A percentile compares a stretch with the other conserved stretches of the same genome.
Conservation (phyloP, 1,139 yeast genomes). For the Wickerhamomyces sp. region DNA sequence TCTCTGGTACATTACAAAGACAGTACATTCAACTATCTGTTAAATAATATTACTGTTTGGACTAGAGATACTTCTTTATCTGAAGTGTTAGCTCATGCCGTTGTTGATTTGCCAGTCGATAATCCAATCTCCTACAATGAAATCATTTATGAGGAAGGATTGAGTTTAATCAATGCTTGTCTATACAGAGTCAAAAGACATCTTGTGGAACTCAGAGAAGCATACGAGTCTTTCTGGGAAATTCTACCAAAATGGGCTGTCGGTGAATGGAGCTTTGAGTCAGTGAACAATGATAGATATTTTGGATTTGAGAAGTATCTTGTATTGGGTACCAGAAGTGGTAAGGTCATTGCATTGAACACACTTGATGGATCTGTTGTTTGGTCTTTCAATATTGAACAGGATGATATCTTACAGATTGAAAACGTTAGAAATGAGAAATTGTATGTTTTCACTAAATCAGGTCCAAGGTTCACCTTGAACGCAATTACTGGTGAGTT, state of each 20-base stretch:
- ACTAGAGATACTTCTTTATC: constrained; percentile 42
- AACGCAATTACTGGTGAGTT: constrained; percentile 16
- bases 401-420: constrained; percentile 19
- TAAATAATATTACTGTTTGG: constrained; percentile 35
- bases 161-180: constrained; percentile 37
- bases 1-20: constrained; percentile 19
- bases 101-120: constrained; percentile 34
- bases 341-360: constrained; percentile 41
- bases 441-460: constrained; percentile 23
- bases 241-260: constrained; percentile 12
- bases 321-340: constrained; percentile 38
- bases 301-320: constrained; percentile 50
- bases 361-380: constrained; percentile 32
- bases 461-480: constrained; percentile 21
- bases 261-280: constrained; percentile 9
- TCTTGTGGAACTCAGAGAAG: constrained; percentile 12
- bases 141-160: constrained; percentile 34
- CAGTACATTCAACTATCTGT: constrained; percentile 18
- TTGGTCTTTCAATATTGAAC: constrained; percentile 37
- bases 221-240: constrained; percentile 13
- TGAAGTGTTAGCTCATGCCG: constrained; percentile 32
- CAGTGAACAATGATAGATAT: constrained; percentile 19
- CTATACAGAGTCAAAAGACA: constrained; percentile 38
- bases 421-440: constrained; percentile 15
- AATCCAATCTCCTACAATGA: constrained; percentile 33